Evolutionary conservation across 2,329 filamentous ascomycete species (phyloP), one percentile per base, ranked within the genome.

Genomic region (Colletotrichum nymphaeae): DNA sequence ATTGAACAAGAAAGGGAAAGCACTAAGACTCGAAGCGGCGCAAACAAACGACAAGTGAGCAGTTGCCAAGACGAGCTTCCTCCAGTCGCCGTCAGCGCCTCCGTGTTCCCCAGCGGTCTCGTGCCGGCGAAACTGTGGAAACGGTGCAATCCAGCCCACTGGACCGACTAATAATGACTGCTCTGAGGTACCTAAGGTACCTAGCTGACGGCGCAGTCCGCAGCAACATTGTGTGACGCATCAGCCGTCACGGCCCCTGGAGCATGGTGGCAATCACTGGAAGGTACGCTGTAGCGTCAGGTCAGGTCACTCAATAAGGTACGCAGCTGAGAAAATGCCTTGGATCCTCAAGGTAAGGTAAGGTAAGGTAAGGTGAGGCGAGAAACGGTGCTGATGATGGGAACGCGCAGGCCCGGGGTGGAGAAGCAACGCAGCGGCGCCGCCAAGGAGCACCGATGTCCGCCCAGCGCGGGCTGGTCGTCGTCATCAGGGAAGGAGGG

Each of bases 401-500:
- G 19, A 22, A 28, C 16, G 19, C 28, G 55, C 52, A 30, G n/a
- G 69, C 32, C 69, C 69, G 66, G 59, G 68, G 70, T 69, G 70
- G 70, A 49, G 60, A 69, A 35, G 46, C 46, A 53, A 28, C 9
- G 37, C 71, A 73, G 66, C 71, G 71, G 60, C 67, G 71, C 71
- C 67, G 71, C 71, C 67, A 73, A 73, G 71, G 49, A 66, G 26
- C 67, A 69, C 71, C 56, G 67, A 62, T 66, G 67, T 58, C 71
- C 71, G 67, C 67, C 71, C 60, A 73, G 67, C 70, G 71, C 67
- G 71, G 71, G 56, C 67, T 56, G 60, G 67, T 71, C 67, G 71
- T 73, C 71, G 67, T 71, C 62, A 73, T 66, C 71, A 73, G 55
- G 67, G 35, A 57, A 57, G 56, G 60, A 71, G 55, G n/a, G 19